Evolutionary conservation across 768 basidiomycete species (phyloP), one percentile per base, ranked within the genome.

Genomic region (Tulasnella sp.): DNA sequence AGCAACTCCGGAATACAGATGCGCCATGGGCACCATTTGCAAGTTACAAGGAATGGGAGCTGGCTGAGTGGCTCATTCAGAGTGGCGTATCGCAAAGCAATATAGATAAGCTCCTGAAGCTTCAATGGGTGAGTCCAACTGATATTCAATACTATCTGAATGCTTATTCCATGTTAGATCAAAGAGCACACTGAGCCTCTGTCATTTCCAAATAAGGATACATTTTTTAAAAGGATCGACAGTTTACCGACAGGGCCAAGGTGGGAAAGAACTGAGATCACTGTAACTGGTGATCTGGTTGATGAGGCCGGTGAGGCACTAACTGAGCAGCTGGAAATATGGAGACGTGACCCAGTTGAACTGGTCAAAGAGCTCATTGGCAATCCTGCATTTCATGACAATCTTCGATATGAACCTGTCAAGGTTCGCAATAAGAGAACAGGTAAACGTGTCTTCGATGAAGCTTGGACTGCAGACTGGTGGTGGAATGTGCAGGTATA

Each of bases 361-460:
- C 80, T 79, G 70, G 79, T 84, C 25, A 34, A 67, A 4, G 80
- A 82, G 42, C 77, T 84, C 9, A 67, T 83, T 7, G 76, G 77
- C 0, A 83, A 84, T 67, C 82, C 82, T 0, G 77, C 69, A n/a
- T 82, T 85, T 49, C 54, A 72, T 0, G 79, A 82, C 1, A 29
- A 79, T 12, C 79, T 86, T 58, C 25, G 70, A 0, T 86, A 84
- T 75, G 79, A 74, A 36, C 83, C 85, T 0, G 76, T 79, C 17
- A 77, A n/a, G 17, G 78, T 84, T 49, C 22, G 22, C 0, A 85
- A 79, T 67, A 34, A 34, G 4, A 78, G 75, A 37, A 22, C 74
- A 3, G 78, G 68, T 7, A 80, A 78, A 1, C 78, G 81, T 0
- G 72, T 82, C 11, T 85, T 80, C 69, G 79, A 80, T 71, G 70